Evolutionary conservation across 176 grass and related monocot species (phyloP).

Genomic region (Dactylis glomerata): DNA sequence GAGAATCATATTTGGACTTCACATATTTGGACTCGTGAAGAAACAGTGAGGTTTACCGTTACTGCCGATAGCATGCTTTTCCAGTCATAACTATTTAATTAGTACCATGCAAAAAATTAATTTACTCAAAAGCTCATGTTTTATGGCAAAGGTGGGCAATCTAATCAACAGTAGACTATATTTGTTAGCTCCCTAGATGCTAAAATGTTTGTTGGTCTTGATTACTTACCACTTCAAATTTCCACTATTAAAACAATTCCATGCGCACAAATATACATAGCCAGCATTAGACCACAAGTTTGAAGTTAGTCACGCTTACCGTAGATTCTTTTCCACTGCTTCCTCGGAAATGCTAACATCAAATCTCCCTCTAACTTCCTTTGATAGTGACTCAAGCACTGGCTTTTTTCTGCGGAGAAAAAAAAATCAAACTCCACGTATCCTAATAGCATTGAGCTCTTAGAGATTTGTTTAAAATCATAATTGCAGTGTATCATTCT

Average conservation of each 20-base stretch:
- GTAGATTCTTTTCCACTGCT: background rate
- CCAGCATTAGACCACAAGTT: background rate
- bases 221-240: slow-evolving; percentile 14
- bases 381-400: slow-evolving; percentile 13
- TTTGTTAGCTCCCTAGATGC: background rate
- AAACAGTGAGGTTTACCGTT: background rate
- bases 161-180: background rate
- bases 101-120: background rate
- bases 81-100: background rate
- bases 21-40: slow-evolving; percentile 10
- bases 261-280: background rate
- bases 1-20: slow-evolving; percentile 10
- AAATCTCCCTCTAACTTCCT: slow-evolving; percentile 2
- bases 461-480: background rate
- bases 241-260: slow-evolving; percentile 15
- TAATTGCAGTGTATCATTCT: background rate
- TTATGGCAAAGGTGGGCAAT: background rate
- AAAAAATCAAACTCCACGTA: background rate
- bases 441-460: background rate
- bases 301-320: background rate
- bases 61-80: slow-evolving; percentile 4
- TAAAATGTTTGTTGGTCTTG: slow-evolving; percentile 2
- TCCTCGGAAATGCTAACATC: slow-evolving; percentile 11
- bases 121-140: background rate
- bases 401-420: slow-evolving; percentile 17